These are phyloP conservation scores for Yamadazyma jaroonii DNA, from an alignment of 1,139 yeast species.

Conservation along the genomic window DNA sequence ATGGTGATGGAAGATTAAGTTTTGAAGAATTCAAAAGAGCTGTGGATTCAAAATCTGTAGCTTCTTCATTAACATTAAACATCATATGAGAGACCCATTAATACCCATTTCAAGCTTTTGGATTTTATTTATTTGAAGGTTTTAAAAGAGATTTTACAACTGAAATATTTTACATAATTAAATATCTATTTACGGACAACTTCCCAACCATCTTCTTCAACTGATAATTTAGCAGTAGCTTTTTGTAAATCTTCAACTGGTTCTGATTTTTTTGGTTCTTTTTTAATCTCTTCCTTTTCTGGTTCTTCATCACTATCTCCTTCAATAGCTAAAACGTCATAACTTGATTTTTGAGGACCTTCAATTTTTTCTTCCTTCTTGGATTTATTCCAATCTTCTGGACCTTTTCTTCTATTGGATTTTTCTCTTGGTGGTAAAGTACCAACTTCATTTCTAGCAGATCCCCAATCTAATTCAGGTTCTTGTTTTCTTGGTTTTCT, in stretches of 20 bases:
- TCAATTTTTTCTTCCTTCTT: conserved; percentile 33
- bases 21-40: conserved; percentile 84
- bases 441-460: conserved; percentile 41
- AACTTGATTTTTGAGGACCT: conserved; percentile 56
- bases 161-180: conserved; percentile 1
- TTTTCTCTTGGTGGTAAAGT: conserved; percentile 36
- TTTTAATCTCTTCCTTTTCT: conserved; percentile 12
- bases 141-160: not conserved
- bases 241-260: conserved; percentile 28
- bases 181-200: conserved; percentile 48
- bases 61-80: conserved; percentile 54
- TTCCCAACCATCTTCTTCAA: conserved; percentile 50
- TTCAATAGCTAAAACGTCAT: conserved; percentile 64
- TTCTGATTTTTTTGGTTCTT: conserved; percentile 3
- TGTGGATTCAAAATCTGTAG: conserved; percentile 65
- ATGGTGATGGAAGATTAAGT: conserved; percentile 84
- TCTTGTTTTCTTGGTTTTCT: conserved; percentile 43
- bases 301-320: conserved; percentile 55
- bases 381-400: conserved; percentile 53
- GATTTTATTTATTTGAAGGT: not conserved
- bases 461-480: conserved; percentile 61
- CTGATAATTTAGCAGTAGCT: conserved; percentile 43
- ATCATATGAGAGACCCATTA: conserved; percentile 27
- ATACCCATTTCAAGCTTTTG: no score
- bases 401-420: conserved; percentile 36